These are phyloP conservation scores for Pseudocercospora crystallina DNA, from an alignment of 2,329 filamentous ascomycete genomes.

Conservation along the genomic window DNA sequence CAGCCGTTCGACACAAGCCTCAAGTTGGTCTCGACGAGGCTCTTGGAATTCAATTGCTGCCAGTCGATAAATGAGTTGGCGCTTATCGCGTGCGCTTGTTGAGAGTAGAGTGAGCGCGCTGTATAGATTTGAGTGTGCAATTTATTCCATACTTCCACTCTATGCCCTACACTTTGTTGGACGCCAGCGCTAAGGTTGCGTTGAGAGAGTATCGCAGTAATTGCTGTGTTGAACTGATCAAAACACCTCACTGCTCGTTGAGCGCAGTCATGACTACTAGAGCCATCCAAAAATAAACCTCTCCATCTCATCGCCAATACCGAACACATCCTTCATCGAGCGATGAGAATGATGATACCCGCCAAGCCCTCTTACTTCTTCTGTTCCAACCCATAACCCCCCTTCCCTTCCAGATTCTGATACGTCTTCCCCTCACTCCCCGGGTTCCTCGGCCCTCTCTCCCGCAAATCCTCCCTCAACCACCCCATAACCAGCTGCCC, in stretches of 20 bases:
- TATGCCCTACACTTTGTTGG: constrained; percentile 1
- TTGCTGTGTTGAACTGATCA: background rate
- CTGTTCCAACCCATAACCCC: constrained; percentile 64
- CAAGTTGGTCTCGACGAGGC: too few species aligned
- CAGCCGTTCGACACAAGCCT: too few species aligned
- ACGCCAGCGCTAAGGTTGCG: constrained; percentile 7
- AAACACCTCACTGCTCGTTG: too few species aligned
- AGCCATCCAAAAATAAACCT: background rate
- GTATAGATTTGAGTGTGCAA: too few species aligned
- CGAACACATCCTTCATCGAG: too few species aligned
- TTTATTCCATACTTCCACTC: too few species aligned
- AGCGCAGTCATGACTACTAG: background rate
- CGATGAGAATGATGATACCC: background rate
- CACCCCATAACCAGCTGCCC: constrained; percentile 86
- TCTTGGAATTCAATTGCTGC: too few species aligned
- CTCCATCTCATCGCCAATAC: background rate
- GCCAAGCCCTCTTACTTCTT: constrained; percentile 21
- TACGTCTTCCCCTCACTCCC: constrained; percentile 67
- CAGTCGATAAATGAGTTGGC: too few species aligned
- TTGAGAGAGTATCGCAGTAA: background rate
- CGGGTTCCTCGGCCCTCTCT: constrained; percentile 72
- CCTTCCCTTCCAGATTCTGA: constrained; percentile 56
- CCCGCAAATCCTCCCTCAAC: constrained; percentile 76
- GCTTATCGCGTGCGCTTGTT: too few species aligned
- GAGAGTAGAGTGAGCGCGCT: too few species aligned